Evolutionary conservation across 1,284 basidiomycete genomes (phyloP).

Genomic region (Trichosporon ovoides): DNA sequence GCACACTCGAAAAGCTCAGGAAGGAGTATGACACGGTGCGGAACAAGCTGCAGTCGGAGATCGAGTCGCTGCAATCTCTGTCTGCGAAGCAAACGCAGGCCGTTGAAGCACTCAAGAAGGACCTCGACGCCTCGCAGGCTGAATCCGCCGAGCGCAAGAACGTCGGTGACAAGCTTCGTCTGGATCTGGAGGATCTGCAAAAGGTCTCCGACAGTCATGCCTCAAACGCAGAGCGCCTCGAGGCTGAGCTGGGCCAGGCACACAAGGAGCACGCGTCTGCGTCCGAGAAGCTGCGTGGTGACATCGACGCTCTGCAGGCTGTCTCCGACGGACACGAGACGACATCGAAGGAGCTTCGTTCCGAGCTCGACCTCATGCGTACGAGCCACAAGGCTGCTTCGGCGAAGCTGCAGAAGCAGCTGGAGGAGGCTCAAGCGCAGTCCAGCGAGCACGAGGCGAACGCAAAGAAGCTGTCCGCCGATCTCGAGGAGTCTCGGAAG

Average conservation of each 20-base stretch:
- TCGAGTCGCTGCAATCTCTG: not conserved
- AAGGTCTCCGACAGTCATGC: not conserved
- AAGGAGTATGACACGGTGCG: conserved; percentile 9
- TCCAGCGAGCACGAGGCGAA: conserved; percentile 6
- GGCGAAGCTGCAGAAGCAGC: conserved; percentile 4
- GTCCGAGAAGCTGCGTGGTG: not conserved
- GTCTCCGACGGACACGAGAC: conserved; percentile 6
- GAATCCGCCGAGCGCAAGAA: conserved; percentile 1
- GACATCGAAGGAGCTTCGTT: not conserved
- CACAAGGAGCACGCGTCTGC: not conserved
- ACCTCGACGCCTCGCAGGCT: conserved; percentile 10
- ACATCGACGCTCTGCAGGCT: not conserved
- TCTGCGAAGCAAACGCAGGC: not conserved
- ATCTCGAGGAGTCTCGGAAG: not conserved
- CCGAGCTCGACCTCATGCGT: conserved; percentile 7
- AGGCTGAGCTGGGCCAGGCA: conserved; percentile 8
- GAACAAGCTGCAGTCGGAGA: not conserved
- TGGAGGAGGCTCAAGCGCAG: conserved; percentile 1
- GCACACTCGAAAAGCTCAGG: not conserved
- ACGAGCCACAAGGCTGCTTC: conserved; percentile 2
- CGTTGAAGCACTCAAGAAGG: not conserved
- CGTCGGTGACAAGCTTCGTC: not conserved
- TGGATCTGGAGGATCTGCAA: not conserved
- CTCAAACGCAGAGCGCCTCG: conserved; percentile 1
- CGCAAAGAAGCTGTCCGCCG: not conserved